These are phyloP conservation scores for Nyssa sinensis DNA, from an alignment of 148 eudicot species.

Conservation along the genomic window DNA sequence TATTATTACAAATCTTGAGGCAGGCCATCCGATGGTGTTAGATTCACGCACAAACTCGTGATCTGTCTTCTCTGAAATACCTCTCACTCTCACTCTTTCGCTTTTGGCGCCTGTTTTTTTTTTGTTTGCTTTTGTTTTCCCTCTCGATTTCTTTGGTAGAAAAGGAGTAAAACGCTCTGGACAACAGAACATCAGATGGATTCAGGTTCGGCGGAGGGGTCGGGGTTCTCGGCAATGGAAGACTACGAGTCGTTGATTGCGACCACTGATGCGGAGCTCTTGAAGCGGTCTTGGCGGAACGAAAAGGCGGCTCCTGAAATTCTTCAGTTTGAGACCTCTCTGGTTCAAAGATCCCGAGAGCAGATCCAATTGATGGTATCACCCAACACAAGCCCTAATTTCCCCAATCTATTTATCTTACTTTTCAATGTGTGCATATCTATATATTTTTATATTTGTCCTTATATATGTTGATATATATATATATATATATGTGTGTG, in stretches of 20 bases:
- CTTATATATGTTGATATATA: neutral
- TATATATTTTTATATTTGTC: neutral
- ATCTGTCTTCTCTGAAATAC: slow-evolving; percentile 6
- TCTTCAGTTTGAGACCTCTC: slow-evolving; percentile 49
- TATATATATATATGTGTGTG: neutral
- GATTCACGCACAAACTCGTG: slow-evolving; percentile 10
- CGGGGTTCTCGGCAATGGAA: slow-evolving; percentile 31
- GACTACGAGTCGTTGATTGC: slow-evolving; percentile 73
- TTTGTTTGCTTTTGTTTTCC: no score
- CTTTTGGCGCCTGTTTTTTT: neutral
- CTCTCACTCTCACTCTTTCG: neutral
- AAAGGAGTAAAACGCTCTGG: no score
- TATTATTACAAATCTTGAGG: neutral
- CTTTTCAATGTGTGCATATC: neutral
- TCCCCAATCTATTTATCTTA: neutral
- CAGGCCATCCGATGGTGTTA: neutral
- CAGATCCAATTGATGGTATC: slow-evolving; percentile 86
- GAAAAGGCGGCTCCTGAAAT: slow-evolving; percentile 92
- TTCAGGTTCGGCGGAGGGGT: slow-evolving; percentile 35
- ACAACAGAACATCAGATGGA: slow-evolving; percentile 23
- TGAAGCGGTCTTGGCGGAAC: slow-evolving; percentile 85
- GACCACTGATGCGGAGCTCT: slow-evolving; percentile 73
- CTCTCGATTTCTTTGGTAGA: no score
- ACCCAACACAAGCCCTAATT: neutral
- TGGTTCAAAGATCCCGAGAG: slow-evolving; percentile 69